Conservation (phyloP, 164 flowering plant species). For the Cinnamomum micranthum region DNA sequence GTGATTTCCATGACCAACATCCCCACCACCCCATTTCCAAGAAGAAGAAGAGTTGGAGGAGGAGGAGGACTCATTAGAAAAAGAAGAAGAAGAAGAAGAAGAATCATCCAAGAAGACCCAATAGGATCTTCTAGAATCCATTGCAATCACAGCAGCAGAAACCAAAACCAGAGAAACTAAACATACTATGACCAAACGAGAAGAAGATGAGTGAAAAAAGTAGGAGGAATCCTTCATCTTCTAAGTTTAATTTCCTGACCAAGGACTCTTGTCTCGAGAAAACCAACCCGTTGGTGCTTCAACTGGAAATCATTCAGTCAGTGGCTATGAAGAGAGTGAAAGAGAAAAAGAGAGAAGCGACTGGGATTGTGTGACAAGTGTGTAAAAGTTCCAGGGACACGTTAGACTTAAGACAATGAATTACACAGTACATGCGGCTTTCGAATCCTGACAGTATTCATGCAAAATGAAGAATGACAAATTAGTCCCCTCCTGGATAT, state of each 20-base stretch:
- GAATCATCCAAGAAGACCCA: not conserved
- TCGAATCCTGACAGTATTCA: no score
- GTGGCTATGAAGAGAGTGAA: no score
- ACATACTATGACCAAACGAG: not conserved
- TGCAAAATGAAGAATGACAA: no score
- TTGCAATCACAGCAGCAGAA: not conserved
- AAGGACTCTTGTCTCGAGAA: not conserved
- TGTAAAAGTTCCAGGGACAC: no score
- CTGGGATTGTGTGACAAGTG: no score
- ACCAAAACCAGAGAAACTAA: slow-evolving; percentile 2
- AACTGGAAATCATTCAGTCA: no score
- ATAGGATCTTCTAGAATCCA: not conserved
- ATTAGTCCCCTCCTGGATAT: no score
- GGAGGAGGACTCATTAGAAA: not conserved
- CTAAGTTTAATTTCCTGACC: not conserved
- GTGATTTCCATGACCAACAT: not conserved
- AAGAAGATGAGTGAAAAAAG: not conserved
- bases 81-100: not conserved
- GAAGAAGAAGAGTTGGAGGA: not conserved
- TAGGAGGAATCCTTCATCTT: not conserved
- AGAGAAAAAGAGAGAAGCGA: no score
- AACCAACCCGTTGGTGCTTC: no score
- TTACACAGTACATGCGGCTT: no score
- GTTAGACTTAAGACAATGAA: no score
- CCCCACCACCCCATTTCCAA: not conserved